phyloP scores from a whole-genome alignment of 495 filamentous ascomycete genomes.

The Staphylotrichum longicolle region DNA sequence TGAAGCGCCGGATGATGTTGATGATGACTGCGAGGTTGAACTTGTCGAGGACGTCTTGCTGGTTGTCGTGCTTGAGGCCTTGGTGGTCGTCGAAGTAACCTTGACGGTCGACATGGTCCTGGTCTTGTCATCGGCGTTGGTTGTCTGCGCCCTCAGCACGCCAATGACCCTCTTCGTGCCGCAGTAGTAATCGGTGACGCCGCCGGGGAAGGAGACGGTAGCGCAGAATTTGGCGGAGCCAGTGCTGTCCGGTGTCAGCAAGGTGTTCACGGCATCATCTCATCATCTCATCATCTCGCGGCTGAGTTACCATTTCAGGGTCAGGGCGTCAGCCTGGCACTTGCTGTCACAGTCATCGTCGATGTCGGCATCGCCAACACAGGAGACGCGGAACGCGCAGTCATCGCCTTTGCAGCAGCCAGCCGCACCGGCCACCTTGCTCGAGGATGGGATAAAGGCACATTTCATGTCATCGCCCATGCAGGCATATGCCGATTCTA shows the following conservation, averaged over 20 bases:
- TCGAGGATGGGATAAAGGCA: conserved; percentile 33
- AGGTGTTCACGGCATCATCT: not conserved
- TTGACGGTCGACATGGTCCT: conserved; percentile 31
- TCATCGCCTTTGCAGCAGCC: conserved; percentile 36
- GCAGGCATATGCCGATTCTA: conserved; percentile 41
- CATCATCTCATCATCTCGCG: not conserved
- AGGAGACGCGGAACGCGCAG: conserved; percentile 34
- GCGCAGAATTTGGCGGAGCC: conserved; percentile 33
- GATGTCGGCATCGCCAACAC: conserved; percentile 32
- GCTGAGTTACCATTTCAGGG: conserved; percentile 41
- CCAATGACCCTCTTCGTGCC: conserved; percentile 27
- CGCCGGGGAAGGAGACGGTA: conserved; percentile 37
- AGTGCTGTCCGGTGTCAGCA: conserved; percentile 27
- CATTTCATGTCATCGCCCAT: conserved; percentile 25
- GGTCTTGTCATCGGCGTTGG: conserved; percentile 35
- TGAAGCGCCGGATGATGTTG: conserved; percentile 1
- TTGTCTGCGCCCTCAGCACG: conserved; percentile 37
- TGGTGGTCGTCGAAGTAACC: conserved; percentile 16
- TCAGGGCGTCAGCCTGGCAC: conserved; percentile 38
- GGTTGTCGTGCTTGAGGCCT: conserved; percentile 6
- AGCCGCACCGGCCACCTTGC: conserved; percentile 31
- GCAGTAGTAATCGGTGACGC: conserved; percentile 44
- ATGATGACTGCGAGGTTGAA: not conserved
- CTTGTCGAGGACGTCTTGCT: conserved; percentile 3
- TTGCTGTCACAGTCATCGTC: conserved; percentile 34